Base-by-base conservation (phyloP, 2,329 filamentous ascomycete species). In the Alternaria sp. region DNA sequence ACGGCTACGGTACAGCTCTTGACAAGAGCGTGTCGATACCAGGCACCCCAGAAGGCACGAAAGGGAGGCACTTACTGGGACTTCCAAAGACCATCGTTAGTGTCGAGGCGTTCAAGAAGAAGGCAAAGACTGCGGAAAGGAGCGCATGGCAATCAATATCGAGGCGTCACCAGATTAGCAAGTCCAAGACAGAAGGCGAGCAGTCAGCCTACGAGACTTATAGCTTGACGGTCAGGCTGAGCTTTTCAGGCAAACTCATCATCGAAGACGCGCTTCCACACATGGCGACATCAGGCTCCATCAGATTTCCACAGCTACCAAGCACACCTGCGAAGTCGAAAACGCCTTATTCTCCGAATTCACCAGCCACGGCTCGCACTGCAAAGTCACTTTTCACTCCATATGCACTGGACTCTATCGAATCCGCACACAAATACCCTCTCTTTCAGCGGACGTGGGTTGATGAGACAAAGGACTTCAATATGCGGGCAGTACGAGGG, bases 401-500 rank as follows among this genome's bases (percentile, higher is more conserved):
- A 4, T 22, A 46, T 12, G 54, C 22, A 3, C 46, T 32, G 14
- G 48, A 63, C 27, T 41, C 59, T 6, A 45, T 41, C 25, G 27
- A 54, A n/a, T 54, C 54, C 0, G 14, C 41, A 12, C 36, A 57
- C 12, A 41, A 43, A 14, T 48, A 54, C 30, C 49, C 57, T 8
- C 63, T 22, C 14, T 70, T 63, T 40, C 34, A 68, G 38, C 63
- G 66, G 8, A 41, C 45, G 16, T 72, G 67, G 66, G 30, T 64
- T 8, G 70, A 73, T 36, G 69, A 73, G 45, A 70, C 69, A 1
- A 53, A 57, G 18, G 41, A 59, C 34, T 68, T 68, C 59, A 67
- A 67, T 18, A 64, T 67, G 54, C 43, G 52, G 2, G 22, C 38
- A 4, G 55, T 67, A 1, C 38, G 52, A 12, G 34, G 45, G 3